These are phyloP conservation scores for Euphrasia arctica DNA, from an alignment of 305 asterid species.

Conservation along the genomic window DNA sequence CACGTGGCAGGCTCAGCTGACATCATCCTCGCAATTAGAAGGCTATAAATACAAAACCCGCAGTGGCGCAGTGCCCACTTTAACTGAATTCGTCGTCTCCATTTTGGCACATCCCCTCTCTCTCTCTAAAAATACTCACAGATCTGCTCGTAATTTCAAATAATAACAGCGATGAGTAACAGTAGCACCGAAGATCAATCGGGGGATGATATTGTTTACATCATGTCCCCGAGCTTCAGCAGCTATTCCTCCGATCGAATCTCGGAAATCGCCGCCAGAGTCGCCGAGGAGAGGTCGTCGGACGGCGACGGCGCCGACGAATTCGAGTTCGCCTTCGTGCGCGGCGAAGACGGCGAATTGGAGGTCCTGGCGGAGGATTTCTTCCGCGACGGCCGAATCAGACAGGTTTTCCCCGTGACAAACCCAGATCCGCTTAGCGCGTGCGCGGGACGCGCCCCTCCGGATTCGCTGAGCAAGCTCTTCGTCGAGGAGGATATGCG, in stretches of 20 bases:
- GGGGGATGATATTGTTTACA: no score
- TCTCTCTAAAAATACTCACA: no score
- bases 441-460: background rate
- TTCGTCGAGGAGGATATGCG: constrained; percentile 36
- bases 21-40: no score
- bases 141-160: no score
- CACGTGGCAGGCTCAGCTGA: no score
- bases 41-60: no score
- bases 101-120: no score
- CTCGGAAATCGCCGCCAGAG: constrained; percentile 49
- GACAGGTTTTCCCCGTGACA: constrained; percentile 40
- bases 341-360: constrained; percentile 22
- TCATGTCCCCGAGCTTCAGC: constrained; percentile 51
- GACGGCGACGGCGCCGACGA: constrained; percentile 28
- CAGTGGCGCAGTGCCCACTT: no score
- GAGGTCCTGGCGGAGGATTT: constrained; percentile 26
- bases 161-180: no score
- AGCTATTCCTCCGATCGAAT: constrained; percentile 43
- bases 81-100: no score
- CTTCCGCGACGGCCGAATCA: constrained; percentile 21
- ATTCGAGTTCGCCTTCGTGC: constrained; percentile 47
- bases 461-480: constrained; percentile 34
- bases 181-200: no score
- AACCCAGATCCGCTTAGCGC: constrained; percentile 28
- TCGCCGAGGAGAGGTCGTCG: constrained; percentile 29